A percentile compares a stretch with the other conserved stretches of the same genome.
Evolutionary conservation across 345 rosid species (phyloP).

Genomic region (Euphorbia peplus): DNA sequence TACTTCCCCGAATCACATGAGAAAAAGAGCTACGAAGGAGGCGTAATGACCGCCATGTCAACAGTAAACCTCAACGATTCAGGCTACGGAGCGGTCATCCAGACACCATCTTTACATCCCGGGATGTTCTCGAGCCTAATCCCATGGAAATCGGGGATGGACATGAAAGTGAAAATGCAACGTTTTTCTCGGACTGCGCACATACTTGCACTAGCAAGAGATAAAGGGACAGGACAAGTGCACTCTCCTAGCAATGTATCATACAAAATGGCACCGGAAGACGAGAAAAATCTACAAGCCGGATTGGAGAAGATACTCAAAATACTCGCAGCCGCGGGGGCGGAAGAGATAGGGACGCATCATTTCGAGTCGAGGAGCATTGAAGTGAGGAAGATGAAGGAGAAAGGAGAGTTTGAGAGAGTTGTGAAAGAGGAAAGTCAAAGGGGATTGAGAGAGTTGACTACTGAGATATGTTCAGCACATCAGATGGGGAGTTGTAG

Average conservation of each 20-base stretch:
- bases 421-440: conserved; percentile 69
- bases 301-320: conserved; percentile 60
- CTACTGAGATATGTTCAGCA: conserved; percentile 60
- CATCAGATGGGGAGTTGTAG: conserved; percentile 94
- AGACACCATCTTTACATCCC: conserved; percentile 78
- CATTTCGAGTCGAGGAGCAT: conserved; percentile 44
- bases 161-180: conserved; percentile 57
- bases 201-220: conserved; percentile 59
- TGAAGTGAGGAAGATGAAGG: conserved; percentile 44
- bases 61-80: conserved; percentile 34
- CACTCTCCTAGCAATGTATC: conserved; percentile 35
- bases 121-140: conserved; percentile 70
- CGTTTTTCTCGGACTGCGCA: conserved; percentile 70
- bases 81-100: conserved; percentile 66
- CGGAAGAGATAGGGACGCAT: too few species aligned
- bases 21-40: conserved; percentile 74
- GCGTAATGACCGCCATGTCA: conserved; percentile 86
- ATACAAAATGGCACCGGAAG: conserved; percentile 45
- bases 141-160: too few species aligned
- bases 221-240: conserved; percentile 59
- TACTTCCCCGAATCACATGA: conserved; percentile 67
- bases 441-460: conserved; percentile 39
- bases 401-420: conserved; percentile 40
- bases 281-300: conserved; percentile 50
- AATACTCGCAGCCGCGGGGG: conserved; percentile 71